phyloP scores from a whole-genome alignment of 176 grass and related monocot genomes.

The Alopecurus myosuroides region DNA sequence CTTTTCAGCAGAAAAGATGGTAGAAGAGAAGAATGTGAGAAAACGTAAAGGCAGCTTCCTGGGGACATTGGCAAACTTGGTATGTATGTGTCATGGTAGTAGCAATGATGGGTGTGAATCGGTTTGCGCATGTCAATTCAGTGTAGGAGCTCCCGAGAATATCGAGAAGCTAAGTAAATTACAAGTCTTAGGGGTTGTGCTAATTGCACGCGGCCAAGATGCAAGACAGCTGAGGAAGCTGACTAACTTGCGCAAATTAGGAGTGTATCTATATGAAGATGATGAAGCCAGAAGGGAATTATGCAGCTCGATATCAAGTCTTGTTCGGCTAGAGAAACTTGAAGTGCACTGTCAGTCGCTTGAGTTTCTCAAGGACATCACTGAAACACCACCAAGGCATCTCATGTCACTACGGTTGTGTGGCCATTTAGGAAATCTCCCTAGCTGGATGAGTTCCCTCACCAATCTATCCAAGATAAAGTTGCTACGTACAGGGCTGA shows the following conservation, averaged over 20 bases:
- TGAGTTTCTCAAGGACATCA: background rate
- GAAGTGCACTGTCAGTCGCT: slow-evolving; percentile 7
- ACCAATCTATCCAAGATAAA: slow-evolving; percentile 21
- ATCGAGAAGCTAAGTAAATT: slow-evolving; percentile 27
- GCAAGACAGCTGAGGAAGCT: background rate
- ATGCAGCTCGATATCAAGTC: background rate
- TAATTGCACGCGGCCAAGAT: background rate
- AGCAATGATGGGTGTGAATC: background rate
- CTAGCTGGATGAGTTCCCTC: slow-evolving; percentile 4
- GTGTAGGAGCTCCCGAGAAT: slow-evolving; percentile 22
- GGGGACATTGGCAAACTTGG: background rate
- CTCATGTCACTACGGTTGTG: background rate
- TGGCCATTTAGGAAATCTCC: slow-evolving; percentile 8
- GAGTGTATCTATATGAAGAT: background rate
- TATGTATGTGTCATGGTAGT: background rate
- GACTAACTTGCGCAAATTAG: slow-evolving; percentile 4
- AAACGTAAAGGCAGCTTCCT: background rate
- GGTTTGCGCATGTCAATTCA: background rate
- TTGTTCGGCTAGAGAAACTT: background rate
- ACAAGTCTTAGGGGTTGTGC: slow-evolving; percentile 24
- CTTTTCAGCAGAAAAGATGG: slow-evolving; percentile 9
- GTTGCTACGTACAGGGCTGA: background rate
- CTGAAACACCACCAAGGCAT: background rate
- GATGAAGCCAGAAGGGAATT: background rate
- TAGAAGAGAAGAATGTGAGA: too few species aligned